These are phyloP conservation scores for Boletellus ananiceps DNA, from an alignment of 768 basidiomycete species.

Conservation along the genomic window DNA sequence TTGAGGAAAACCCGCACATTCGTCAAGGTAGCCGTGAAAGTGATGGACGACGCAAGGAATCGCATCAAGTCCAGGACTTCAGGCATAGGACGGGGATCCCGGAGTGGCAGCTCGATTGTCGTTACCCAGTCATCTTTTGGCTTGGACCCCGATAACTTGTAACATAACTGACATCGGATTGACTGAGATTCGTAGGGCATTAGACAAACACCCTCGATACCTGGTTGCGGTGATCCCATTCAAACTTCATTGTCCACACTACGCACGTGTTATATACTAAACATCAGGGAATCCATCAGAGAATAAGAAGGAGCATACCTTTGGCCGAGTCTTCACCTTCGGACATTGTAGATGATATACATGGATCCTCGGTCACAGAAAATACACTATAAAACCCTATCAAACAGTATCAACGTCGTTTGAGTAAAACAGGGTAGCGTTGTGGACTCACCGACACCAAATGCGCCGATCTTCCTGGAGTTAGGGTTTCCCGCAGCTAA, in stretches of 20 bases:
- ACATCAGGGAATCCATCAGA: too few species aligned
- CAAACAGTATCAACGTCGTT: too few species aligned
- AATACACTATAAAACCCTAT: conserved; percentile 72
- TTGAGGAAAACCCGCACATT: conserved; percentile 79
- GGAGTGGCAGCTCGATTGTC: conserved; percentile 75
- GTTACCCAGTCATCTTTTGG: conserved; percentile 32
- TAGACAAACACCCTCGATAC: too few species aligned
- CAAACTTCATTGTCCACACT: too few species aligned
- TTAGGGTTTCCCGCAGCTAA: conserved; percentile 90
- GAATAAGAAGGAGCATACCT: too few species aligned
- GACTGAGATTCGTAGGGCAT: neutral
- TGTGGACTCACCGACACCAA: conserved; percentile 60
- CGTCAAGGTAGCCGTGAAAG: conserved; percentile 78
- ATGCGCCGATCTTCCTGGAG: conserved; percentile 91
- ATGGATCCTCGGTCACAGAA: conserved; percentile 73
- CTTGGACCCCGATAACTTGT: conserved; percentile 17
- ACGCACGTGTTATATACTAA: too few species aligned
- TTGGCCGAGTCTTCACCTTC: too few species aligned
- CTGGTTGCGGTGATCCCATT: too few species aligned
- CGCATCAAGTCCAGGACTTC: conserved; percentile 77
- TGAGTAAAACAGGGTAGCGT: too few species aligned
- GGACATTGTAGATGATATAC: conserved; percentile 49
- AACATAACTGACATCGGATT: neutral
- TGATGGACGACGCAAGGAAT: conserved; percentile 85
- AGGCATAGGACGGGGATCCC: conserved; percentile 74